phyloP scores from a whole-genome alignment of 2,329 filamentous ascomycete genomes.

The Colletotrichum gloeosporioides region DNA sequence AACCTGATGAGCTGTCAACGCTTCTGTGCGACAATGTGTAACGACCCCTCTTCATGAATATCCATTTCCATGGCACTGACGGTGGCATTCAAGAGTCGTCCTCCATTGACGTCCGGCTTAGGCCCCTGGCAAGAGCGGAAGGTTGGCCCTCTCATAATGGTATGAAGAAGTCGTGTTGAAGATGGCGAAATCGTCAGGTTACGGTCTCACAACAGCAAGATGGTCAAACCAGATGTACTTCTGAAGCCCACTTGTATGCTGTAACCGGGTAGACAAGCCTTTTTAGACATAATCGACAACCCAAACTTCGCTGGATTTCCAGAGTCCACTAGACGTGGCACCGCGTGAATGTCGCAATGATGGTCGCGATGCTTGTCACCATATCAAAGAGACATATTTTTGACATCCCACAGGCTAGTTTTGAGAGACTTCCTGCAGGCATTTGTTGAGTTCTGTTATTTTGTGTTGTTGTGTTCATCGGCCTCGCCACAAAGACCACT shows the following conservation, averaged over 20 bases:
- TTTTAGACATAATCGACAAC: background rate
- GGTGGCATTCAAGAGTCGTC: background rate
- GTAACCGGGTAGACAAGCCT: background rate
- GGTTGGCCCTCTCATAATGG: background rate
- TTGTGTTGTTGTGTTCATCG: background rate
- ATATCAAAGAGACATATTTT: background rate
- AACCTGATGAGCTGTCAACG: background rate
- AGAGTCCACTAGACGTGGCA: background rate
- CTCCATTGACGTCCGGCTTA: background rate
- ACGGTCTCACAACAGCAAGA: background rate
- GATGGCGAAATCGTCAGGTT: background rate
- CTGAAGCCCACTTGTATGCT: background rate
- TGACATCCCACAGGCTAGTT: background rate
- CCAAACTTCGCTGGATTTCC: background rate
- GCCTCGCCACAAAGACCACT: background rate
- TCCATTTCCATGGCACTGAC: background rate
- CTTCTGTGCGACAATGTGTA: background rate
- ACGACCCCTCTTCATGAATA: background rate
- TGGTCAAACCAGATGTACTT: background rate
- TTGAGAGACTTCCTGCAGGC: background rate
- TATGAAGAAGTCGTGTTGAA: background rate
- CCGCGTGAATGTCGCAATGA: background rate
- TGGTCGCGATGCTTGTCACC: background rate
- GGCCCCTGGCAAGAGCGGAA: background rate
- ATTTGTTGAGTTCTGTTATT: background rate